Conservation (phyloP, 345 rosid genomes). For the Nephelium lappaceum region DNA sequence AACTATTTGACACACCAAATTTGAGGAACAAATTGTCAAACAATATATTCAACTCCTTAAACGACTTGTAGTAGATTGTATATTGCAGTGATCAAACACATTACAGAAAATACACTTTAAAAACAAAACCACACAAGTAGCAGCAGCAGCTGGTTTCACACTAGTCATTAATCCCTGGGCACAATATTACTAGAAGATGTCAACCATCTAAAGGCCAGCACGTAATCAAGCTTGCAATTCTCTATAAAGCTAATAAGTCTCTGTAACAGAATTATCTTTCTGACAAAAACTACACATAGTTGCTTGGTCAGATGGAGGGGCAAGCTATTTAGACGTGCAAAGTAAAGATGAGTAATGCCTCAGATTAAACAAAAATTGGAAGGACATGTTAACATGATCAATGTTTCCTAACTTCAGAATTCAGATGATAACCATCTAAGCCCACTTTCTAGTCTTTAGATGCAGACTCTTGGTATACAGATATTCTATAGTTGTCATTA, state of each 20-base stretch:
- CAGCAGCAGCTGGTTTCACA: neutral
- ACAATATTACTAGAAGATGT: neutral
- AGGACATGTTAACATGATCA: neutral
- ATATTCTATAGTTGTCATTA: neutral
- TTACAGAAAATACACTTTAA: neutral
- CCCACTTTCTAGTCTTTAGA: neutral
- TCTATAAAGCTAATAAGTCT: neutral
- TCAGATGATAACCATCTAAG: neutral
- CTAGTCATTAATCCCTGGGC: neutral
- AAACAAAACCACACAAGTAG: neutral
- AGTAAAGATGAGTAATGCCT: neutral
- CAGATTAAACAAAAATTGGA: neutral
- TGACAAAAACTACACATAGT: neutral
- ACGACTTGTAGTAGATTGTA: neutral
- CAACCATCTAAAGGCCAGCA: neutral
- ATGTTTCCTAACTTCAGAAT: neutral
- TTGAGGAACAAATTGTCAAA: neutral
- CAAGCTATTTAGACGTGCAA: neutral
- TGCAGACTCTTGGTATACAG: neutral
- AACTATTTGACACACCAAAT: neutral
- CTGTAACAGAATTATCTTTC: neutral
- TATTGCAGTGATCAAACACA: neutral
- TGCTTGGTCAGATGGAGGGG: neutral
- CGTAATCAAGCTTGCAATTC: neutral
- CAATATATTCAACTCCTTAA: too few species aligned